Percentiles rank a stretch among this genome's conserved stretches.
Conservation (phyloP, 768 basidiomycete genomes). For the Serendipita vermifera region DNA sequence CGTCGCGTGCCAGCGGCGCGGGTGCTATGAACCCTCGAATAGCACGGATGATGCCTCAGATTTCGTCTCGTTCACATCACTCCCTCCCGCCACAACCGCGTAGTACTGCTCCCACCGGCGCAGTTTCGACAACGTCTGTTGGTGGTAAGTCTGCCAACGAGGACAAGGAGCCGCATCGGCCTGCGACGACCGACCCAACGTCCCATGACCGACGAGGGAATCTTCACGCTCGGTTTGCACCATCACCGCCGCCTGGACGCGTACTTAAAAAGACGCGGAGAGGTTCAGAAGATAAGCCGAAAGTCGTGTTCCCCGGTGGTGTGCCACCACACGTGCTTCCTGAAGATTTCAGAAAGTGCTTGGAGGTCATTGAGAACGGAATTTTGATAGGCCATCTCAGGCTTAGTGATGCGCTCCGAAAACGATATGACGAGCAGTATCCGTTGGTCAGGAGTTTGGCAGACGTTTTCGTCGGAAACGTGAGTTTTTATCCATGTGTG, state of each 20-base stretch:
- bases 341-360: constrained; percentile 70
- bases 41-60: constrained; percentile 19
- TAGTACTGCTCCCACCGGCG: constrained; percentile 28
- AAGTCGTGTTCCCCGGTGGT: constrained; percentile 34
- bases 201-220: background rate
- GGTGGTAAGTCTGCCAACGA: constrained; percentile 51
- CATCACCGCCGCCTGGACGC: constrained; percentile 10
- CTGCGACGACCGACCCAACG: background rate
- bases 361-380: constrained; percentile 76
- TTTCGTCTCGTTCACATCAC: constrained; percentile 68
- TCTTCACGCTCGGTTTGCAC: constrained; percentile 7
- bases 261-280: constrained; percentile 10
- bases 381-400: constrained; percentile 83
- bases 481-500: constrained; percentile 30
- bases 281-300: constrained; percentile 5
- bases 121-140: constrained; percentile 58
- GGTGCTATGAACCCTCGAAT: background rate
- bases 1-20: background rate
- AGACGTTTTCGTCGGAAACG: constrained; percentile 91
- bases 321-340: constrained; percentile 72
- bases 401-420: constrained; percentile 71
- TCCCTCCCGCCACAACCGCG: constrained; percentile 59
- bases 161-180: background rate
- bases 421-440: constrained; percentile 91
- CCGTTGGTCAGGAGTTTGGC: constrained; percentile 85